phyloP scores from a whole-genome alignment of 164 flowering plant species.

The Kalanchoe fedtschenkoi region DNA sequence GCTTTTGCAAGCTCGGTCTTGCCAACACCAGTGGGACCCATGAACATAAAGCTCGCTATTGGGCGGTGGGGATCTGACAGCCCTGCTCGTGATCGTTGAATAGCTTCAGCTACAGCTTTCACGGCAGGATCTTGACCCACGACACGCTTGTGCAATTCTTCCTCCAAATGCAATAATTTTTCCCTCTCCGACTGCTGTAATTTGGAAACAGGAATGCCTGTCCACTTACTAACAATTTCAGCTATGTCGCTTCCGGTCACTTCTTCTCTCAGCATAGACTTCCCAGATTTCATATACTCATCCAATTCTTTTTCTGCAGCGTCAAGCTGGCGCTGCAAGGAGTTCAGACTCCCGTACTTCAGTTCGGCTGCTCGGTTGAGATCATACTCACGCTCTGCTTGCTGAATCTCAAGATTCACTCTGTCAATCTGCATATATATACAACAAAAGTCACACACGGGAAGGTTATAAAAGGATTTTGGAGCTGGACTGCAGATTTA shows the following conservation, averaged over 20 bases:
- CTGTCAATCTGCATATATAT: slow-evolving; percentile 69
- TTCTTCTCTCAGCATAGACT: slow-evolving; percentile 95
- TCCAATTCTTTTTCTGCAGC: slow-evolving; percentile 68
- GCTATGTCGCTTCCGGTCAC: slow-evolving; percentile 83
- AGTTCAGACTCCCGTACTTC: slow-evolving; percentile 78
- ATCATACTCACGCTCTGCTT: slow-evolving; percentile 93
- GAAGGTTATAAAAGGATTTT: neutral
- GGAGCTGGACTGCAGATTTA: too few species aligned
- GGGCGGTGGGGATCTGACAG: slow-evolving; percentile 95
- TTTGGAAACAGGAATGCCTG: slow-evolving; percentile 96
- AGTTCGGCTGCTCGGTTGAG: slow-evolving; percentile 96
- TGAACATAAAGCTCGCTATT: slow-evolving; percentile 98
- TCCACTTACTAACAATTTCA: slow-evolving; percentile 96
- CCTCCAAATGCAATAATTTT: slow-evolving; percentile 75
- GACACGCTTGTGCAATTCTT: slow-evolving; percentile 84
- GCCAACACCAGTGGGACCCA: slow-evolving; percentile 99
- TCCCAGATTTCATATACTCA: slow-evolving; percentile 79
- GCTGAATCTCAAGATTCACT: slow-evolving; percentile 91
- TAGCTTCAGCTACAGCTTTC: slow-evolving; percentile 82
- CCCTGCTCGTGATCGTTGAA: slow-evolving; percentile 94
- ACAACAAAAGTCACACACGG: neutral
- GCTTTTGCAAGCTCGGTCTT: slow-evolving; percentile 97
- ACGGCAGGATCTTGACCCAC: slow-evolving; percentile 97
- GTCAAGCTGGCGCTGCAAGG: slow-evolving; percentile 79
- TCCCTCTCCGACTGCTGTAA: slow-evolving; percentile 87